Conservation (phyloP, 495 filamentous ascomycete species). For the Mytilinidion resinicola region DNA sequence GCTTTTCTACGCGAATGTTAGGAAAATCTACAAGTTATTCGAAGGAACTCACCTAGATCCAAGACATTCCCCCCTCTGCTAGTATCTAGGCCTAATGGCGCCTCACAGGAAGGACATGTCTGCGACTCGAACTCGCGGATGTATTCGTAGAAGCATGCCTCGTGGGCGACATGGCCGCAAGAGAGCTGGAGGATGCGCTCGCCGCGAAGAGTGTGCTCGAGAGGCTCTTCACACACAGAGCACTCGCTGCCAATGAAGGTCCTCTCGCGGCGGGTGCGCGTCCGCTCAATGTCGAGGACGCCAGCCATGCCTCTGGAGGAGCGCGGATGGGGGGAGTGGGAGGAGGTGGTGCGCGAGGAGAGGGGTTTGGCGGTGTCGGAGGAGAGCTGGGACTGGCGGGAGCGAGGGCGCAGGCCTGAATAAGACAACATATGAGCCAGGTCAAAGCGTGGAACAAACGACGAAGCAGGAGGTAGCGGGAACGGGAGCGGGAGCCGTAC, state of each 20-base stretch:
- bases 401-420: slow-evolving; percentile 26
- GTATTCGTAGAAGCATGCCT: slow-evolving; percentile 99
- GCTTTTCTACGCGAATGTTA: slow-evolving; percentile 61
- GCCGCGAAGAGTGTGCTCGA: slow-evolving; percentile 93
- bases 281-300: slow-evolving; percentile 70
- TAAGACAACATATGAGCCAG: slow-evolving; percentile 29
- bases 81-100: slow-evolving; percentile 85
- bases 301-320: slow-evolving; percentile 59
- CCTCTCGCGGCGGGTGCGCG: slow-evolving; percentile 76
- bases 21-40: slow-evolving; percentile 8
- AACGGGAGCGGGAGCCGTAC: slow-evolving; percentile 21
- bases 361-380: slow-evolving; percentile 10
- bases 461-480: slow-evolving; percentile 7
- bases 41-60: slow-evolving; percentile 65
- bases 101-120: slow-evolving; percentile 91
- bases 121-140: slow-evolving; percentile 94
- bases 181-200: slow-evolving; percentile 95
- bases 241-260: slow-evolving; percentile 95
- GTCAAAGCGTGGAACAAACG: slow-evolving; percentile 22
- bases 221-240: slow-evolving; percentile 92
- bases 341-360: slow-evolving; percentile 11
- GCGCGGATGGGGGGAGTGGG: slow-evolving; percentile 29
- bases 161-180: slow-evolving; percentile 91
- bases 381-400: slow-evolving; percentile 15
- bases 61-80: slow-evolving; percentile 92